Conservation (phyloP, 2,329 filamentous ascomycete genomes). For the Cordyceps sp. region DNA sequence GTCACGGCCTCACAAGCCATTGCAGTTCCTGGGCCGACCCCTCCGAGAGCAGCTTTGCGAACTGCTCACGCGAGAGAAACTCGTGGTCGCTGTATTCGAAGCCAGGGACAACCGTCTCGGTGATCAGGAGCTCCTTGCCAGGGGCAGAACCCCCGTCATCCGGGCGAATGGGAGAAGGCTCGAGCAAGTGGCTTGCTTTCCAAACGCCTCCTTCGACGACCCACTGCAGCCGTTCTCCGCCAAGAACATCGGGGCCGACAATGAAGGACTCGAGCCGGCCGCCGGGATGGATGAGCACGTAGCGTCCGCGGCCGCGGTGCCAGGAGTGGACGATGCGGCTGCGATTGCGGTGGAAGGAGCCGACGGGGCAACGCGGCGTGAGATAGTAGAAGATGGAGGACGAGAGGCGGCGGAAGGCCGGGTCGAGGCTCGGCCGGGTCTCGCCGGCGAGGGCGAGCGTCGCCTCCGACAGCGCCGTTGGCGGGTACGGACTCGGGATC, state of each 20-base stretch:
- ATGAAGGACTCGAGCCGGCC: conserved; percentile 45
- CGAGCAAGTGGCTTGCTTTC: conserved; percentile 44
- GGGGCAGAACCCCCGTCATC: conserved; percentile 16
- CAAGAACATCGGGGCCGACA: conserved; percentile 39
- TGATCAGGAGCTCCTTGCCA: conserved; percentile 41
- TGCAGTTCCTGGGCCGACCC: conserved; percentile 30
- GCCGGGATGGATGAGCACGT: conserved; percentile 45
- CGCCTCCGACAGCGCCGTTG: conserved; percentile 16
- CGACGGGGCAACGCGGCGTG: conserved; percentile 34
- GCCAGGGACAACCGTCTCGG: conserved; percentile 50
- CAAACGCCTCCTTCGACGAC: conserved; percentile 52
- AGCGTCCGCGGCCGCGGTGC: conserved; percentile 43
- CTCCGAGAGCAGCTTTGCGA: conserved; percentile 33
- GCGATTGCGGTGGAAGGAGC: conserved; percentile 46
- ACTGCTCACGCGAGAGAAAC: conserved; percentile 36
- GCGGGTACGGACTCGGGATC: conserved; percentile 30
- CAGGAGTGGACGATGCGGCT: conserved; percentile 48
- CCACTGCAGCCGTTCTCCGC: conserved; percentile 49
- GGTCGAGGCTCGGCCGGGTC: conserved; percentile 18
- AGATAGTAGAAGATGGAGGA: conserved; percentile 51
- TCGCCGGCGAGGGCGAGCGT: conserved; percentile 15
- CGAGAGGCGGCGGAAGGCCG: conserved; percentile 30
- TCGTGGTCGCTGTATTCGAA: conserved; percentile 54
- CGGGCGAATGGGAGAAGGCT: conserved; percentile 2
- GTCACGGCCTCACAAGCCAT: conserved; percentile 28